A percentile compares a stretch with the other conserved stretches of the same genome.
Evolutionary conservation across 2,329 filamentous ascomycete species (phyloP).

Genomic region (Calcarisporium arbuscula): DNA sequence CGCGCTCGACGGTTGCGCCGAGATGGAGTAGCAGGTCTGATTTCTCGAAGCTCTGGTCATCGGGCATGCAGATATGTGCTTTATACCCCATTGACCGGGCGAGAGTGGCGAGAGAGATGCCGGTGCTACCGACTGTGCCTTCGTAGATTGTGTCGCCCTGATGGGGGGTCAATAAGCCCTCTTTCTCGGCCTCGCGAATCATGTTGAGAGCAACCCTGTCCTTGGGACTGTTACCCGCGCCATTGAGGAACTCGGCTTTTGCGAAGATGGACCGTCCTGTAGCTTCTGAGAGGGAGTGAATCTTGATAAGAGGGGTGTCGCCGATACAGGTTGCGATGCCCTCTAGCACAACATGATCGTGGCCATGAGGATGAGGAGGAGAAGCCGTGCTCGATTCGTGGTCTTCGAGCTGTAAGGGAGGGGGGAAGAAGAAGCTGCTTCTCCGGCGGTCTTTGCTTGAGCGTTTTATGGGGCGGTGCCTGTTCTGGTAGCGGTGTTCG

Average conservation of each 20-base stretch:
- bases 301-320: conserved; percentile 81
- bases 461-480: conserved; percentile 18
- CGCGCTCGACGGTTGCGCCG: conserved; percentile 86
- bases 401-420: conserved; percentile 50
- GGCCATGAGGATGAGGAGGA: conserved; percentile 23
- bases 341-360: conserved; percentile 53
- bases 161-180: conserved; percentile 67
- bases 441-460: conserved; percentile 17
- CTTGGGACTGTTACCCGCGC: conserved; percentile 88
- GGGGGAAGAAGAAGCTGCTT: conserved; percentile 39
- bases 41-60: conserved; percentile 85
- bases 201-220: conserved; percentile 90
- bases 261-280: conserved; percentile 87
- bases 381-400: conserved; percentile 33
- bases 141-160: conserved; percentile 95
- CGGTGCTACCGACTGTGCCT: conserved; percentile 92
- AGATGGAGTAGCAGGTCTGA: conserved; percentile 82
- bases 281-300: conserved; percentile 76
- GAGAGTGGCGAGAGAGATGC: conserved; percentile 87
- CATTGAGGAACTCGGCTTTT: conserved; percentile 95
- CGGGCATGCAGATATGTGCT: conserved; percentile 95
- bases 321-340: conserved; percentile 92
- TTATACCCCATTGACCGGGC: conserved; percentile 84
- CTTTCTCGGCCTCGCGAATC: conserved; percentile 73
- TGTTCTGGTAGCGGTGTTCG: conserved; percentile 54